Evolutionary conservation across 2,329 filamentous ascomycete genomes (phyloP).

Genomic region (Amylocarpus encephaloides): DNA sequence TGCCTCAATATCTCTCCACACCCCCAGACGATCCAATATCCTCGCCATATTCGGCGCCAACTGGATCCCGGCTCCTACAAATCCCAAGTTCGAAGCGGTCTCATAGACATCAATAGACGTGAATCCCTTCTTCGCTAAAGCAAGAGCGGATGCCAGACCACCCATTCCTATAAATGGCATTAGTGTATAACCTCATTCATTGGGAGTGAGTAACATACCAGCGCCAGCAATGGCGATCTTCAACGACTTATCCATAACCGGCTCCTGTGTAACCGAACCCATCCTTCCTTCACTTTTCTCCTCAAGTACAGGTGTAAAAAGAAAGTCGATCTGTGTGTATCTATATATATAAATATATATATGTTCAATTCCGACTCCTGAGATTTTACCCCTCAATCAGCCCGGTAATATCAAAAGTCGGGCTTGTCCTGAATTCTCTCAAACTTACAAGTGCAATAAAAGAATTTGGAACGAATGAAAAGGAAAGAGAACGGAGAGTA

Average conservation of each 20-base stretch:
- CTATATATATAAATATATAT: neutral
- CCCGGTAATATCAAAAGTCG: neutral
- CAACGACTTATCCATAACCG: slow-evolving; percentile 4
- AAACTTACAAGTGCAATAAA: neutral
- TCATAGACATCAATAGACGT: slow-evolving; percentile 69
- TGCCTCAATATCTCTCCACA: slow-evolving; percentile 63
- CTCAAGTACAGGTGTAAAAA: neutral
- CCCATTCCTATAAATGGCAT: slow-evolving; percentile 59
- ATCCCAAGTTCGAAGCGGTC: slow-evolving; percentile 64
- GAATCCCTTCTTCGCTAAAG: slow-evolving; percentile 72
- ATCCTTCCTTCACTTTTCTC: neutral
- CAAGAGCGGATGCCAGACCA: slow-evolving; percentile 64
- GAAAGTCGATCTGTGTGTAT: neutral
- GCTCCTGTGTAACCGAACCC: neutral
- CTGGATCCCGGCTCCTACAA: slow-evolving; percentile 81
- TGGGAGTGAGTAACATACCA: neutral
- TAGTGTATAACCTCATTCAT: neutral
- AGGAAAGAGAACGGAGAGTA: no score
- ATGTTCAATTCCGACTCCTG: no score
- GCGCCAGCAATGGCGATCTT: slow-evolving; percentile 5
- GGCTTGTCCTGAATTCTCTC: neutral
- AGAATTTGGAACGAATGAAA: neutral
- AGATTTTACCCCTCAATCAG: neutral
- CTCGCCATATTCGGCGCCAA: slow-evolving; percentile 76
- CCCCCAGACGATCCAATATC: slow-evolving; percentile 65